Conservation (phyloP, 73 alveolate genomes). For the Halteria grandinella region DNA sequence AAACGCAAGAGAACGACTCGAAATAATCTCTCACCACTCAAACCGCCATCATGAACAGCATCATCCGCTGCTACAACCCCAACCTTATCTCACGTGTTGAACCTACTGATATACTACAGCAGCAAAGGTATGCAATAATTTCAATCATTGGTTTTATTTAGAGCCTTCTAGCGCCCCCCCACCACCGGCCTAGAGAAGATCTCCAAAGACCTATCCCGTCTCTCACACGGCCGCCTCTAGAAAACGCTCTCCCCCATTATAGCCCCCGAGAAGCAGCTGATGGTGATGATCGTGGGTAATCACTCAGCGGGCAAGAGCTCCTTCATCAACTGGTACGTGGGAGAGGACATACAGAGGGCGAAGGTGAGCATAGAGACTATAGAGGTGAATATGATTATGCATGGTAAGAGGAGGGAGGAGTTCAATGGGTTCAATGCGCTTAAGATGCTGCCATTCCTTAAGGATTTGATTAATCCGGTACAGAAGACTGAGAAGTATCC, state of each 20-base stretch:
- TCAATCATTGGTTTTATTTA: too few relatives aligned
- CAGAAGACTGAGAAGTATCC: neutral
- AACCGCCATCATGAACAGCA: too few relatives aligned
- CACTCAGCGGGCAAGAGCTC: constrained; percentile 69
- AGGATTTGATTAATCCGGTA: constrained; percentile 7
- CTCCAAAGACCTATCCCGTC: neutral
- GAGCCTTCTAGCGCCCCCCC: too few relatives aligned
- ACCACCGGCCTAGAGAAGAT: constrained; percentile 20
- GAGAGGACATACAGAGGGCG: constrained; percentile 38
- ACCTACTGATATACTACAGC: too few relatives aligned
- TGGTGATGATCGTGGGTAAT: constrained; percentile 56
- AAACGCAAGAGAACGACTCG: too few relatives aligned
- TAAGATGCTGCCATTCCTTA: constrained; percentile 31
- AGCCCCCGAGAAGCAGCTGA: constrained; percentile 46
- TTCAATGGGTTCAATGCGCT: constrained; percentile 39
- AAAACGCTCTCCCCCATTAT: neutral
- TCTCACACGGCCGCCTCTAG: neutral
- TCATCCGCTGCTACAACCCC: too few relatives aligned
- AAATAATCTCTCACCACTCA: too few relatives aligned
- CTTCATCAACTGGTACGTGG: constrained; percentile 58
- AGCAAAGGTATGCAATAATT: too few relatives aligned
- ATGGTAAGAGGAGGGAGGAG: constrained; percentile 31
- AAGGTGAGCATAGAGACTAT: constrained; percentile 62
- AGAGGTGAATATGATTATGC: constrained; percentile 50
- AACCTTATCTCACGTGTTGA: too few relatives aligned